phyloP scores from a whole-genome alignment of 1,284 basidiomycete genomes.

The Apiotrichum gamsii region DNA sequence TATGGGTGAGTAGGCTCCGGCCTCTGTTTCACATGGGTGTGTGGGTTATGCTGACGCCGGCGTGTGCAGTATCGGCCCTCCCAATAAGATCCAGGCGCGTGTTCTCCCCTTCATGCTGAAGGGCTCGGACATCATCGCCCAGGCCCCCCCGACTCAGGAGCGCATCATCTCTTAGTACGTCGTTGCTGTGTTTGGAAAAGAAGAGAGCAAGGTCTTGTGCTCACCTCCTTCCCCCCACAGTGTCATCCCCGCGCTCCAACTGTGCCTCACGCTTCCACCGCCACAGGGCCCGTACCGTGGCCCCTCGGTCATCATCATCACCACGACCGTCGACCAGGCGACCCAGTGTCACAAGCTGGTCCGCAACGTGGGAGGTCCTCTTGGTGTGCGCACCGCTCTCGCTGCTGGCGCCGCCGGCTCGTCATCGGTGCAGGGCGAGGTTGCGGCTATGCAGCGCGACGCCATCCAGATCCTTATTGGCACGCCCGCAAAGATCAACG shows the following conservation, averaged over 20 bases:
- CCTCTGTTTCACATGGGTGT: background rate
- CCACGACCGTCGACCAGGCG: constrained; percentile 96
- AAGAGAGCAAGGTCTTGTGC: no score
- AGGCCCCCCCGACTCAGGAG: constrained; percentile 96
- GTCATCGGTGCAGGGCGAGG: constrained; percentile 65
- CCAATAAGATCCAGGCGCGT: constrained; percentile 96
- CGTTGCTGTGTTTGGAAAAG: no score
- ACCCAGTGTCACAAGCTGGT: constrained; percentile 95
- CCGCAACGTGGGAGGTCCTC: constrained; percentile 82
- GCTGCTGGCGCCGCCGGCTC: constrained; percentile 67
- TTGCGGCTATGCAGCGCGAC: constrained; percentile 78
- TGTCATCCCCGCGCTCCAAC: constrained; percentile 85
- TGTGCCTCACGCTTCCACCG: constrained; percentile 60
- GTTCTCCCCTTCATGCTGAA: constrained; percentile 90
- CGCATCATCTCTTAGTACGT: constrained; percentile 81
- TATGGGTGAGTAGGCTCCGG: constrained; percentile 65
- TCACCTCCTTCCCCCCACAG: no score
- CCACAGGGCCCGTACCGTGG: constrained; percentile 60
- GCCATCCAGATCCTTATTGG: constrained; percentile 93
- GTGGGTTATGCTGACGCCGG: no score
- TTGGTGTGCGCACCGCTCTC: constrained; percentile 79
- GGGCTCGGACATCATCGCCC: constrained; percentile 90
- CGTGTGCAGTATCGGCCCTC: constrained; percentile 72
- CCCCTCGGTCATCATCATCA: constrained; percentile 84
- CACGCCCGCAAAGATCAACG: constrained; percentile 91